A percentile compares a stretch with the other conserved stretches of the same genome.
Evolutionary conservation across 2,329 filamentous ascomycete species (phyloP).

Genomic region (Alternaria solani): DNA sequence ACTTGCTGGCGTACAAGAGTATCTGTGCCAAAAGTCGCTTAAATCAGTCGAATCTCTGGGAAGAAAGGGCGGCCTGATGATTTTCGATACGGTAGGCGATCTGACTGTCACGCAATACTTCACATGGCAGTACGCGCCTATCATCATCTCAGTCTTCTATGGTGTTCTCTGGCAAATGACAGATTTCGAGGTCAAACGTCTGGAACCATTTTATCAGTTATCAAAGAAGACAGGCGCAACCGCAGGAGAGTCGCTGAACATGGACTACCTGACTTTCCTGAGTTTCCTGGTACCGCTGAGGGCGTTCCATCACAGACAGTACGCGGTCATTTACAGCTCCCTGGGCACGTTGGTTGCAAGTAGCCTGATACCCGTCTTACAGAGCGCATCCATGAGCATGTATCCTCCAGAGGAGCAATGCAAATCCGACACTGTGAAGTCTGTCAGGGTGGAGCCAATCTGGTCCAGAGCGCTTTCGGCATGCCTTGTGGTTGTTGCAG

Average conservation of each 20-base stretch:
- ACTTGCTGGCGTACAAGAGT: constrained; percentile 49
- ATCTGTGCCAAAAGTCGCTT: constrained; percentile 48
- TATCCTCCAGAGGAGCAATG: constrained; percentile 61
- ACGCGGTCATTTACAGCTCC: constrained; percentile 73
- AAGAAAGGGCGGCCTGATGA: constrained; percentile 35
- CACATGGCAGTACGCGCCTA: constrained; percentile 53
- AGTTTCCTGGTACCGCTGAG: constrained; percentile 70
- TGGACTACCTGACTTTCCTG: constrained; percentile 75
- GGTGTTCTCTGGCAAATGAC: constrained; percentile 60
- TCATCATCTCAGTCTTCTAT: constrained; percentile 58
- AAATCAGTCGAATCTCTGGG: constrained; percentile 25
- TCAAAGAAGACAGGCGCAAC: constrained; percentile 49
- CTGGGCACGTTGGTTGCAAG: constrained; percentile 71
- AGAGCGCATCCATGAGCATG: constrained; percentile 68
- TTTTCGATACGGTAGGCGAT: constrained; percentile 40
- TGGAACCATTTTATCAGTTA: constrained; percentile 59
- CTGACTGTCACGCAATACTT: constrained; percentile 43
- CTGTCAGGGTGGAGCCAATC: constrained; percentile 63
- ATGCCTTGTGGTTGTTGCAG: constrained; percentile 65
- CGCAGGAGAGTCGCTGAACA: constrained; percentile 67
- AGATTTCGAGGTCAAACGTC: constrained; percentile 60
- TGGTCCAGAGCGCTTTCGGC: constrained; percentile 70
- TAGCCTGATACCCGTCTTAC: constrained; percentile 73
- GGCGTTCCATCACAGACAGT: constrained; percentile 69
- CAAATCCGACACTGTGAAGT: constrained; percentile 58